These are phyloP conservation scores for Trichoderma asperellum DNA, from an alignment of 2,329 filamentous ascomycete species.

Conservation along the genomic window DNA sequence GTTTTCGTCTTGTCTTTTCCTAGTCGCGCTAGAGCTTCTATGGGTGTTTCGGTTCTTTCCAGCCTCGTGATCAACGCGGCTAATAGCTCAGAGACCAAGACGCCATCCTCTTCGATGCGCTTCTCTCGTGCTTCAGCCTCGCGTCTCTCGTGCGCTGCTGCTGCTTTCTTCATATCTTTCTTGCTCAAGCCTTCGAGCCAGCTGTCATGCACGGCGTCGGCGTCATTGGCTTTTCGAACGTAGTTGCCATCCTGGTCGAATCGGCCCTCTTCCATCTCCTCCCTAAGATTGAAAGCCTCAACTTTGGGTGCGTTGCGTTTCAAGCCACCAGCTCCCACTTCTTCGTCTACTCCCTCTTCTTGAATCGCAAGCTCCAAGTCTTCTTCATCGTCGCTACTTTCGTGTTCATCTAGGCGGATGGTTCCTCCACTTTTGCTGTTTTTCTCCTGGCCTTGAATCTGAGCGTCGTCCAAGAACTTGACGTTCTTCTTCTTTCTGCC, in stretches of 20 bases:
- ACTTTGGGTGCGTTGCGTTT: slow-evolving; percentile 93
- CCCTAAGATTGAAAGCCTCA: slow-evolving; percentile 92
- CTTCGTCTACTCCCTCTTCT: slow-evolving; percentile 80
- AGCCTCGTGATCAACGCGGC: slow-evolving; percentile 72
- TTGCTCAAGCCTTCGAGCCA: slow-evolving; percentile 94
- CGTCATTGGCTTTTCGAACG: slow-evolving; percentile 84
- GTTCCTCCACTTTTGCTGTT: slow-evolving; percentile 74
- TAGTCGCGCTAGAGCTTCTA: slow-evolving; percentile 85
- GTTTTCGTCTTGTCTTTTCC: slow-evolving; percentile 69
- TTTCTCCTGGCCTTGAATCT: slow-evolving; percentile 80
- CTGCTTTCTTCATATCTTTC: slow-evolving; percentile 88
- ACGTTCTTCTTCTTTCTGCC: slow-evolving; percentile 68
- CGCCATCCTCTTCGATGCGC: slow-evolving; percentile 72
- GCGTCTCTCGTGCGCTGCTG: slow-evolving; percentile 82
- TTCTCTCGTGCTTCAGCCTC: slow-evolving; percentile 75
- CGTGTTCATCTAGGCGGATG: slow-evolving; percentile 63
- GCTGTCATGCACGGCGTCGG: slow-evolving; percentile 85
- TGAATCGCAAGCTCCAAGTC: slow-evolving; percentile 71
- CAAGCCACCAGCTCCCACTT: slow-evolving; percentile 85
- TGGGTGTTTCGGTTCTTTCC: slow-evolving; percentile 78
- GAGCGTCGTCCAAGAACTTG: slow-evolving; percentile 58
- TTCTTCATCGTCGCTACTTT: slow-evolving; percentile 65
- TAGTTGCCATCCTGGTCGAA: slow-evolving; percentile 94
- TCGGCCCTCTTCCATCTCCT: slow-evolving; percentile 87
- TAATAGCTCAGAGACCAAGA: slow-evolving; percentile 75